These are phyloP conservation scores for Trichoderma atrobrunneum DNA, from an alignment of 2,329 filamentous ascomycete species.

Conservation along the genomic window DNA sequence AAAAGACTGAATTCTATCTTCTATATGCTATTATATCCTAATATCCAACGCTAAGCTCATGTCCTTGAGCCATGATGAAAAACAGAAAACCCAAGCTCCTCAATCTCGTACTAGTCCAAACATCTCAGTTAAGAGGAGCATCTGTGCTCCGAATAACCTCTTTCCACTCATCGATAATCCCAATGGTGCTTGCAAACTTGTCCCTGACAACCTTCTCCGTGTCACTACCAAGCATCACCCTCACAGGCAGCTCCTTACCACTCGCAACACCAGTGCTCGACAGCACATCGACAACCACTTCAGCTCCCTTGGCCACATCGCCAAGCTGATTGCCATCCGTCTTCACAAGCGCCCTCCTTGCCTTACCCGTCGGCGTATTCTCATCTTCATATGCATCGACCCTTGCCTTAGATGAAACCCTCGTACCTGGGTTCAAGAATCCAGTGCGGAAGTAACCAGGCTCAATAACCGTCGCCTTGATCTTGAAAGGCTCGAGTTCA, in stretches of 20 bases:
- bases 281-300: slow-evolving; percentile 54
- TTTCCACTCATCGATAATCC: slow-evolving; percentile 50
- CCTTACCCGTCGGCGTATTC: slow-evolving; percentile 29
- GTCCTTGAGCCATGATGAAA: background rate
- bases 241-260: slow-evolving; percentile 50
- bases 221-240: slow-evolving; percentile 56
- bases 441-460: slow-evolving; percentile 54
- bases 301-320: slow-evolving; percentile 52
- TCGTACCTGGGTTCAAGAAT: slow-evolving; percentile 41
- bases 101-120: background rate
- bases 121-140: slow-evolving; percentile 1
- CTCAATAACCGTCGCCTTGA: slow-evolving; percentile 44
- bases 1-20: background rate
- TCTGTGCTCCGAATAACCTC: slow-evolving; percentile 29
- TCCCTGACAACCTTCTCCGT: slow-evolving; percentile 39
- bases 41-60: background rate
- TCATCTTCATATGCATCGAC: slow-evolving; percentile 34
- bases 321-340: slow-evolving; percentile 52
- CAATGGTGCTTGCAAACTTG: slow-evolving; percentile 43
- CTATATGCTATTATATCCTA: background rate
- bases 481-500: slow-evolving; percentile 46
- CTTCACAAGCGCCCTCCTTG: slow-evolving; percentile 31
- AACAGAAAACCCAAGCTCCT: background rate
- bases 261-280: slow-evolving; percentile 46
- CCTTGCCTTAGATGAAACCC: slow-evolving; percentile 29